Conservation (phyloP, 2,329 filamentous ascomycete genomes). For the Penicillium psychrosexuale region DNA sequence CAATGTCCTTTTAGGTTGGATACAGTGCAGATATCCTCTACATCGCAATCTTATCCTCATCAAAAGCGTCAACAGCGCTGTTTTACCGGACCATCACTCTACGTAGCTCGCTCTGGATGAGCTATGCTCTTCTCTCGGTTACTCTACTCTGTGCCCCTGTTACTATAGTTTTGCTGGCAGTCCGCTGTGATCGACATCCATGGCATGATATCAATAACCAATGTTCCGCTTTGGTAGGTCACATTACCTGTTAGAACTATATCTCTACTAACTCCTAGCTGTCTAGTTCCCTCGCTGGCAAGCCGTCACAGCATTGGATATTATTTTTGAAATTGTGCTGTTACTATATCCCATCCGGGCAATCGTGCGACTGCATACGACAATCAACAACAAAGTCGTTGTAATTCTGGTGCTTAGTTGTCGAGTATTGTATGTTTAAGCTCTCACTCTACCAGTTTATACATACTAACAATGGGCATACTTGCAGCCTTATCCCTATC, state of each 20-base stretch:
- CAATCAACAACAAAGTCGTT: conserved; percentile 36
- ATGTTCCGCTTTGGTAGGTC: conserved; percentile 35
- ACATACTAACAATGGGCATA: neutral
- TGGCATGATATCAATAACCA: conserved; percentile 33
- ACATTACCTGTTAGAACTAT: neutral
- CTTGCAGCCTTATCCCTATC: conserved; percentile 41
- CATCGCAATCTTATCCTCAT: conserved; percentile 39
- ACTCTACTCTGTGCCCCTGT: conserved; percentile 34
- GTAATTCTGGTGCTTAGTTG: conserved; percentile 44
- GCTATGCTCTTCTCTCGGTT: conserved; percentile 25
- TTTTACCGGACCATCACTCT: conserved; percentile 28
- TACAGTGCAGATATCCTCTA: conserved; percentile 45
- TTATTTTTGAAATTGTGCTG: conserved; percentile 40
- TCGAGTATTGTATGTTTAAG: conserved; percentile 38
- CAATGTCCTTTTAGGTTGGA: conserved; percentile 24
- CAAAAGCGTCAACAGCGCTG: conserved; percentile 42
- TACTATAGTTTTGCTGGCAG: conserved; percentile 36
- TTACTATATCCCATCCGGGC: conserved; percentile 39
- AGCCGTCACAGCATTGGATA: conserved; percentile 39
- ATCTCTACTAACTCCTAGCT: neutral
- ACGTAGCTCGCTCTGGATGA: conserved; percentile 11
- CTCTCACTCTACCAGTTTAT: no score
- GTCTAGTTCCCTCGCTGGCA: conserved; percentile 40
- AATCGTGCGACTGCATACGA: conserved; percentile 41
- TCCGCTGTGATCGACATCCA: conserved; percentile 37